Base-by-base conservation (phyloP, 768 basidiomycete species). In the Psilocybe cyanescens region DNA sequence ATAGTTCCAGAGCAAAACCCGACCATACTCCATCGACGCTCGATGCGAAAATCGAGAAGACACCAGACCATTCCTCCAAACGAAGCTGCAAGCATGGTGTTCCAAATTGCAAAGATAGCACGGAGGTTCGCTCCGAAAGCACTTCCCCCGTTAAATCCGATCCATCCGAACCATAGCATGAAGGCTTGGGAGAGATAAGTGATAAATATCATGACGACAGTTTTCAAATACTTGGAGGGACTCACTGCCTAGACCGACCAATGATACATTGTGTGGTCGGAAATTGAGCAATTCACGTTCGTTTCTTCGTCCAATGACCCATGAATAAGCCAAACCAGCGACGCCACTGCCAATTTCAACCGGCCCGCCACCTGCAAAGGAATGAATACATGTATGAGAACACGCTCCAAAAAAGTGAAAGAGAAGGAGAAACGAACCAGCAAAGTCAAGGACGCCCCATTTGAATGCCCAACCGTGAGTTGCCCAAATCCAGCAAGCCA, bases 1-100 rank as follows among this genome's bases (percentile, higher is more conserved):
- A 97, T 91, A 17, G 93, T 92, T 24, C 95, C 95, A n/a, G 82
- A 93, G 75, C 95, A 97, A 74, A 97, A 91, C 31, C 94, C 93
- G 66, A 97, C 93, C 84, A 94, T 94, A 33, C 85, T 92, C 81
- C 86, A 94, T 73, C 92, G 91, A 57, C 86, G 79, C 72, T 94
- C 91, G 58, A 91, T 78, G 35, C 92, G 80, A 72, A 83, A 95
- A 76, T 95, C 93, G 58, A 92, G 80, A 56, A 88, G 72, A 68
- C 89, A 92, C 93, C 94, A 95, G 37, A 90, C 86, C 62, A 93
- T 81, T 17, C 91, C 94, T 33, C 86, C 92, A 63, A 91, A 87
- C 2, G 92, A 90, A 39, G 92, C 90, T 17, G 88, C 86, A 12
- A 95, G 77, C 89, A 94, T 95, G 44, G 92, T 90, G 75, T 95